Evolutionary conservation across 768 basidiomycete genomes (phyloP).

Genomic region (Kwoniella sp.): DNA sequence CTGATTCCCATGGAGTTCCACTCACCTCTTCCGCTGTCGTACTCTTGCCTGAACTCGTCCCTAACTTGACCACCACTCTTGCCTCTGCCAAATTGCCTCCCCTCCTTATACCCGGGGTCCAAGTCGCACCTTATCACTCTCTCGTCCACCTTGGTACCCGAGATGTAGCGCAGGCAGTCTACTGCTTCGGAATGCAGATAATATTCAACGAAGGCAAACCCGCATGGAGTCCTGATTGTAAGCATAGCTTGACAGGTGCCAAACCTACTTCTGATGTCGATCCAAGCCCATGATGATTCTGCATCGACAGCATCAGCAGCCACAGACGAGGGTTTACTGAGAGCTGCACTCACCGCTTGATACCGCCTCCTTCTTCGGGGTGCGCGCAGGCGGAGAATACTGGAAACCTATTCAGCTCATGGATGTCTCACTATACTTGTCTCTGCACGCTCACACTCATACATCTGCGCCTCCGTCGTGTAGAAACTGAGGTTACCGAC

Average conservation of each 20-base stretch:
- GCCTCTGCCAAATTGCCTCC: conserved; percentile 92
- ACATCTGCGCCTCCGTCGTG: conserved; percentile 47
- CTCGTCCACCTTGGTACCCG: conserved; percentile 98
- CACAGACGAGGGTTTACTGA: background rate
- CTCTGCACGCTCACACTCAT: conserved; percentile 48
- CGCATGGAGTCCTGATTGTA: conserved; percentile 48
- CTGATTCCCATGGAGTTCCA: conserved; percentile 54
- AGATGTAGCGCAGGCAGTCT: conserved; percentile 86
- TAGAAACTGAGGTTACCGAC: conserved; percentile 57
- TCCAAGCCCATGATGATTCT: conserved; percentile 50
- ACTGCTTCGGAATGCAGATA: conserved; percentile 92
- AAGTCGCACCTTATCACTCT: conserved; percentile 96
- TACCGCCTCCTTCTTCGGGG: conserved; percentile 46
- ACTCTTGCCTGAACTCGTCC: conserved; percentile 95
- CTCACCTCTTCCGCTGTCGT: conserved; percentile 90
- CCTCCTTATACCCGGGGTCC: conserved; percentile 93
- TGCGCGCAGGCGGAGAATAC: conserved; percentile 47
- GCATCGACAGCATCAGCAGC: background rate
- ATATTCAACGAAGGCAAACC: conserved; percentile 57
- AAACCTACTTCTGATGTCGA: conserved; percentile 37
- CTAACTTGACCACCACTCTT: conserved; percentile 88
- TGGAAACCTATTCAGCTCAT: conserved; percentile 1
- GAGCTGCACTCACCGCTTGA: conserved; percentile 37
- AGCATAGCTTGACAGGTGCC: background rate
- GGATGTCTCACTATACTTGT: conserved; percentile 13